These are phyloP conservation scores for Cordyceps pruinosa DNA, from an alignment of 2,329 filamentous ascomycete species.

Conservation along the genomic window DNA sequence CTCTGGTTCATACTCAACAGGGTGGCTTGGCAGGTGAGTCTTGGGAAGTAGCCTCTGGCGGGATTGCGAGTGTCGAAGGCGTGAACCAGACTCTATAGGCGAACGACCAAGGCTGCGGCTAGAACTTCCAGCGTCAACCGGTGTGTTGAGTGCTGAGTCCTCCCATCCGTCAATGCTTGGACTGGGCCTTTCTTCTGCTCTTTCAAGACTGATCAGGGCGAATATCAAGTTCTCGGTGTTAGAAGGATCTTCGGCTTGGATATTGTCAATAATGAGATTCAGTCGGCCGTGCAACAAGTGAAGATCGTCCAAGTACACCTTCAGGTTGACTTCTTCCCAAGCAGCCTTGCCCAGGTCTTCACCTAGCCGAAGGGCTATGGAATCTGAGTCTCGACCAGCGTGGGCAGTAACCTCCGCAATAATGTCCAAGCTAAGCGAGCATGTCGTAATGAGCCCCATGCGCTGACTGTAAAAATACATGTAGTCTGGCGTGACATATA, in stretches of 20 bases:
- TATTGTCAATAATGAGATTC: constrained; percentile 77
- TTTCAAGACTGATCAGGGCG: constrained; percentile 68
- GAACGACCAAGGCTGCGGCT: constrained; percentile 31
- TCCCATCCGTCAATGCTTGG: constrained; percentile 89
- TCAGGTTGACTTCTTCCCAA: constrained; percentile 73
- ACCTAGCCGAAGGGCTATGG: constrained; percentile 72
- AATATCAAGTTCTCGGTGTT: constrained; percentile 63
- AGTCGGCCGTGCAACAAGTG: constrained; percentile 74
- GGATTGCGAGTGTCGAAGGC: constrained; percentile 27
- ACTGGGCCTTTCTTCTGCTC: constrained; percentile 50
- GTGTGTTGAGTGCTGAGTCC: constrained; percentile 57
- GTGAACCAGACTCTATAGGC: constrained; percentile 28
- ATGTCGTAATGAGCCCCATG: constrained; percentile 81
- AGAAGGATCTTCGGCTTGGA: constrained; percentile 63
- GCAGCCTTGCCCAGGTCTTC: constrained; percentile 57
- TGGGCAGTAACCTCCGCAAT: constrained; percentile 87
- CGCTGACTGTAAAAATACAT: constrained; percentile 97
- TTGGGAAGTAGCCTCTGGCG: constrained; percentile 48
- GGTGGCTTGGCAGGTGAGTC: constrained; percentile 73
- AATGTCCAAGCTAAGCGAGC: constrained; percentile 64
- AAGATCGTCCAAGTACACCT: constrained; percentile 86
- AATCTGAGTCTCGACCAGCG: constrained; percentile 86
- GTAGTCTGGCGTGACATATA: constrained; percentile 80
- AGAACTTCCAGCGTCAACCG: constrained; percentile 50
- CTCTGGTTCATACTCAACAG: constrained; percentile 77